These are phyloP conservation scores for Cytospora leucostoma DNA, from an alignment of 2,329 filamentous ascomycete species.

Conservation along the genomic window DNA sequence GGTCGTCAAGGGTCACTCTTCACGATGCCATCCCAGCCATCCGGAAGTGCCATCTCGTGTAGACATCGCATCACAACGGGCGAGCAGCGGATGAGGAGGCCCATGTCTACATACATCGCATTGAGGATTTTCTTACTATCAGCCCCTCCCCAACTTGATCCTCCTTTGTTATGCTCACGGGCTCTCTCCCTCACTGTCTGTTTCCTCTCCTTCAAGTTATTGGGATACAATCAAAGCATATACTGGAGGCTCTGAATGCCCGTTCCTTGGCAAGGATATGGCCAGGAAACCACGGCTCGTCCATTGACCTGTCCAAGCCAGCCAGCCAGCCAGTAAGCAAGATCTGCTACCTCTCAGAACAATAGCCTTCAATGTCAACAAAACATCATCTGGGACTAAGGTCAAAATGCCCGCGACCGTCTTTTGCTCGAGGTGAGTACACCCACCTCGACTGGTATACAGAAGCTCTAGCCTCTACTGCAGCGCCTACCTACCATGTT, in stretches of 20 bases:
- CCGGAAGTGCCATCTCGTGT: neutral
- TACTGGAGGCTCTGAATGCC: neutral
- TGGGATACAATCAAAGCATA: neutral
- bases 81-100: neutral
- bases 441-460: neutral
- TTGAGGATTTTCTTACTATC: neutral
- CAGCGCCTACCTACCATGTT: neutral
- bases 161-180: too few species aligned
- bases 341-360: neutral
- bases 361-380: neutral
- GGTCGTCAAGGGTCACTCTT: too few species aligned
- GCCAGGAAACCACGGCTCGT: neutral
- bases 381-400: neutral
- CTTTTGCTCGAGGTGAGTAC: neutral
- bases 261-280: neutral
- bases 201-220: neutral
- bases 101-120: neutral
- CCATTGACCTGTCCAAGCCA: neutral
- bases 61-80: neutral
- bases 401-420: neutral
- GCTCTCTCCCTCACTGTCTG: neutral
- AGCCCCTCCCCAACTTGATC: neutral
- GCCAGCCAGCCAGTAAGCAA: neutral
- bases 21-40: too few species aligned
- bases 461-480: neutral